Evolutionary conservation across 352 stramenopile species (phyloP).

Genomic region (Phytophthora boehmeriae): DNA sequence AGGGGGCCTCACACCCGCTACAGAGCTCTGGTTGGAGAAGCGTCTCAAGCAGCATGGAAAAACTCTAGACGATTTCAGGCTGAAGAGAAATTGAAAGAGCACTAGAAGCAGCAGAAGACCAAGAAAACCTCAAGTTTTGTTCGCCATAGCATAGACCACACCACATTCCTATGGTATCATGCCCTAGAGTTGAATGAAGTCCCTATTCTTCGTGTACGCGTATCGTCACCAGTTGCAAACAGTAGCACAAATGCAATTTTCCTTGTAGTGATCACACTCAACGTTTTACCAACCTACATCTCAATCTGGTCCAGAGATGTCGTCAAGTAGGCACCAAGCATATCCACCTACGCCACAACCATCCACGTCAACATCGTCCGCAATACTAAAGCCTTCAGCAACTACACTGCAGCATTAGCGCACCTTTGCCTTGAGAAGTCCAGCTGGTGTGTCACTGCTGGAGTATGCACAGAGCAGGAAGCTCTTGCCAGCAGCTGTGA

Average conservation of each 20-base stretch:
- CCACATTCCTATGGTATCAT: conserved; percentile 3
- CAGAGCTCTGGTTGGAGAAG: conserved; percentile 76
- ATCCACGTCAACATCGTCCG: conserved; percentile 3
- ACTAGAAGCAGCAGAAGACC: background rate
- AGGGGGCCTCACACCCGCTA: conserved; percentile 61
- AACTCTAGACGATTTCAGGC: conserved; percentile 66
- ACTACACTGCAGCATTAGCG: conserved; percentile 5
- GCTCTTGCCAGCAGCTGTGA: conserved; percentile 65
- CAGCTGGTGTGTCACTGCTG: conserved; percentile 50
- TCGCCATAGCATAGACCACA: conserved; percentile 20
- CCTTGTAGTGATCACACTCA: conserved; percentile 6
- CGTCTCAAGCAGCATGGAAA: conserved; percentile 54
- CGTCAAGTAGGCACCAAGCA: conserved; percentile 63
- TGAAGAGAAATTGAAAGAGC: conserved; percentile 21
- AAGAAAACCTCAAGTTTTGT: conserved; percentile 21
- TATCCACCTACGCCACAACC: conserved; percentile 48
- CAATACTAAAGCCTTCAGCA: conserved; percentile 1
- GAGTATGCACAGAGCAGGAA: conserved; percentile 86
- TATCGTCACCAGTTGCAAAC: conserved; percentile 2
- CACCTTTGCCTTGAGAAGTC: conserved; percentile 82
- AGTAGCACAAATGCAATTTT: conserved; percentile 16
- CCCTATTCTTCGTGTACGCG: conserved; percentile 10
- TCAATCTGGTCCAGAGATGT: conserved; percentile 74
- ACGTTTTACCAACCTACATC: conserved; percentile 39
- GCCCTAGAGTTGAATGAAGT: conserved; percentile 16